phyloP scores from a whole-genome alignment of 2,329 filamentous ascomycete genomes.

The Fusarium graminum region DNA sequence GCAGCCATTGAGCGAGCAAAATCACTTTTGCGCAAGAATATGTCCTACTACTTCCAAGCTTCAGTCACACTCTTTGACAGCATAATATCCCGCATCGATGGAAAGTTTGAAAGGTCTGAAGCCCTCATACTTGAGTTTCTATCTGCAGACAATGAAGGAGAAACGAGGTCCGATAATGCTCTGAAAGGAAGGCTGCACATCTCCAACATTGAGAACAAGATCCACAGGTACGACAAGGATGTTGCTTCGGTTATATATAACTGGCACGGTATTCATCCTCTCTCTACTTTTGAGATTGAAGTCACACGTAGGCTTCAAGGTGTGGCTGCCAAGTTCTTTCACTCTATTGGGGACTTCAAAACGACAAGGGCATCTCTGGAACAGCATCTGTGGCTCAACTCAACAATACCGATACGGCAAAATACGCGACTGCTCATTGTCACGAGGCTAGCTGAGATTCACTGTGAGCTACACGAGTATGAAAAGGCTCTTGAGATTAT shows the following conservation, averaged over 20 bases:
- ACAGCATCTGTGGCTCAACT: conserved; percentile 49
- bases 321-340: conserved; percentile 51
- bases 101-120: conserved; percentile 47
- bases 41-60: conserved; percentile 52
- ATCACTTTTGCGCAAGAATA: conserved; percentile 44
- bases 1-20: conserved; percentile 47
- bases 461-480: conserved; percentile 50
- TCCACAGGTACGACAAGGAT: conserved; percentile 50
- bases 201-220: conserved; percentile 54
- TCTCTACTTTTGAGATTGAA: conserved; percentile 52
- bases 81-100: conserved; percentile 49
- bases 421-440: conserved; percentile 49
- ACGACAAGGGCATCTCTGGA: conserved; percentile 50
- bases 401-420: conserved; percentile 42
- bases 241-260: conserved; percentile 50
- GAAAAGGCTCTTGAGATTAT: conserved; percentile 42
- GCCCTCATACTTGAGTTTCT: conserved; percentile 46
- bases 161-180: conserved; percentile 49
- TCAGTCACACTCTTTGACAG: conserved; percentile 52
- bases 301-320: conserved; percentile 53
- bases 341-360: conserved; percentile 52
- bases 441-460: conserved; percentile 48
- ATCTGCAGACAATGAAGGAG: conserved; percentile 18
- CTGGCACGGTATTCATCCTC: conserved; percentile 49
- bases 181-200: conserved; percentile 53